Evolutionary conservation across 2,329 filamentous ascomycete species (phyloP).

Genomic region (Acephala macrosclerotiorum): DNA sequence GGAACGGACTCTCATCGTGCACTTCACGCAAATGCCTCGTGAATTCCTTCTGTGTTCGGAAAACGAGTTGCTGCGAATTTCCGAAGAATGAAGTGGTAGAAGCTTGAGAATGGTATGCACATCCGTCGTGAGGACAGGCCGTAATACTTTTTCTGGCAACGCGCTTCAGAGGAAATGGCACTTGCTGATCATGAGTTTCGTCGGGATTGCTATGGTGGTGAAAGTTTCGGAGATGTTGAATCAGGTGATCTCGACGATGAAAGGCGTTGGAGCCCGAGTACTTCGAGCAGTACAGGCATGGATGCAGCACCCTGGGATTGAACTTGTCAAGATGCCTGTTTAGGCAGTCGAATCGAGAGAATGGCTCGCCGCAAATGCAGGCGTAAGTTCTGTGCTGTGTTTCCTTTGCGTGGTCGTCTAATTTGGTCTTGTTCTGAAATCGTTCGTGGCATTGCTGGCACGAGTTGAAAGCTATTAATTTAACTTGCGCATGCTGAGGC

Average conservation of each 20-base stretch:
- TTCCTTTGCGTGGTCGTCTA: slow-evolving; percentile 15
- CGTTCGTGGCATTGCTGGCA: background rate
- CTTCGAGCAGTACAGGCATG: slow-evolving; percentile 44
- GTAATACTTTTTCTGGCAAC: background rate
- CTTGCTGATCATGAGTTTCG: background rate
- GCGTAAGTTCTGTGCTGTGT: slow-evolving; percentile 14
- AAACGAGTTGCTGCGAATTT: background rate
- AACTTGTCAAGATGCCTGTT: slow-evolving; percentile 35
- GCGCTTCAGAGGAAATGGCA: background rate
- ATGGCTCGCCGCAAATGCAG: slow-evolving; percentile 36
- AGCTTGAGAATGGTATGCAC: background rate
- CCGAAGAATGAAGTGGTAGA: background rate
- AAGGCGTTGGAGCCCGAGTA: slow-evolving; percentile 45
- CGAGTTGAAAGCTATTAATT: background rate
- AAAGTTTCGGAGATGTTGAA: slow-evolving; percentile 46
- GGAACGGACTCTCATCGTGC: slow-evolving; percentile 44
- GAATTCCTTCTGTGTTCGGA: slow-evolving; percentile 37
- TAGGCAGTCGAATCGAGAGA: slow-evolving; percentile 39
- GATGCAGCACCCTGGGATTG: slow-evolving; percentile 31
- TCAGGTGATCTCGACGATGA: slow-evolving; percentile 48
- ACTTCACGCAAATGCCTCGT: slow-evolving; percentile 46
- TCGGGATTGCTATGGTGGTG: slow-evolving; percentile 43
- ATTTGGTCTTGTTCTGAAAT: background rate
- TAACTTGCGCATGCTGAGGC: background rate
- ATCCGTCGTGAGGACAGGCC: slow-evolving; percentile 19